Percentiles rank a stretch among this genome's conserved stretches.
Conservation (phyloP, 2,329 filamentous ascomycete genomes). For the Sphaerulina musiva region DNA sequence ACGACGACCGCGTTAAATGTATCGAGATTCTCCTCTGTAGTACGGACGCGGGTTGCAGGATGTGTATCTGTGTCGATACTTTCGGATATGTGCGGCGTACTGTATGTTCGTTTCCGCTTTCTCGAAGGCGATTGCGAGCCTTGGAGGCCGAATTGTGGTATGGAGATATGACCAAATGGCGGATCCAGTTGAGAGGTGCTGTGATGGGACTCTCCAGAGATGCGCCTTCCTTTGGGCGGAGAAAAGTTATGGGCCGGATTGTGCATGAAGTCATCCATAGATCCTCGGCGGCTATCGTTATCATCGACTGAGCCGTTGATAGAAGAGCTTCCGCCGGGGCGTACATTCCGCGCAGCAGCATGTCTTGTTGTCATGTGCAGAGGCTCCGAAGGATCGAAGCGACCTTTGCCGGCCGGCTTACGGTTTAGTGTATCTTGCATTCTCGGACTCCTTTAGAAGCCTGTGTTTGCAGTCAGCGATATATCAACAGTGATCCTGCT, state of each 20-base stretch:
- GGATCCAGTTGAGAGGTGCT: constrained; percentile 12
- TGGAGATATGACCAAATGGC: constrained; percentile 9
- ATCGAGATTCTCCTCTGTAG: constrained; percentile 2
- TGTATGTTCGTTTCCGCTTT: constrained; percentile 27
- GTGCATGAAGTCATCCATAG: constrained; percentile 23
- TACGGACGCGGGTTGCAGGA: background rate
- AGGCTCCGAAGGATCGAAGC: constrained; percentile 43
- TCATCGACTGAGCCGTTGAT: constrained; percentile 26
- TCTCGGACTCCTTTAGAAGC: constrained; percentile 8
- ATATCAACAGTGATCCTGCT: background rate
- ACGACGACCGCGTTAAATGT: constrained; percentile 2
- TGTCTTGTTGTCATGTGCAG: constrained; percentile 46
- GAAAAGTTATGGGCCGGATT: constrained; percentile 23
- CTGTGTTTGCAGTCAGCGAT: constrained; percentile 5
- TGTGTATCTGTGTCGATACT: background rate
- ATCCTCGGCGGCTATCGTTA: constrained; percentile 21
- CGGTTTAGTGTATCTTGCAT: constrained; percentile 5
- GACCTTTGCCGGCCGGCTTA: constrained; percentile 14
- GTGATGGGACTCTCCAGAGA: constrained; percentile 18
- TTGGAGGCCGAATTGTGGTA: background rate
- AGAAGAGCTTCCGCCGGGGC: constrained; percentile 20
- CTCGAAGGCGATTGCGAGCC: constrained; percentile 20
- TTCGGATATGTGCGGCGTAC: constrained; percentile 7
- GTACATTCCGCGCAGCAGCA: constrained; percentile 18
- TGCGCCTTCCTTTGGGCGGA: constrained; percentile 18